Conservation (phyloP, 164 flowering plant genomes). For the Stephania cephalantha region DNA sequence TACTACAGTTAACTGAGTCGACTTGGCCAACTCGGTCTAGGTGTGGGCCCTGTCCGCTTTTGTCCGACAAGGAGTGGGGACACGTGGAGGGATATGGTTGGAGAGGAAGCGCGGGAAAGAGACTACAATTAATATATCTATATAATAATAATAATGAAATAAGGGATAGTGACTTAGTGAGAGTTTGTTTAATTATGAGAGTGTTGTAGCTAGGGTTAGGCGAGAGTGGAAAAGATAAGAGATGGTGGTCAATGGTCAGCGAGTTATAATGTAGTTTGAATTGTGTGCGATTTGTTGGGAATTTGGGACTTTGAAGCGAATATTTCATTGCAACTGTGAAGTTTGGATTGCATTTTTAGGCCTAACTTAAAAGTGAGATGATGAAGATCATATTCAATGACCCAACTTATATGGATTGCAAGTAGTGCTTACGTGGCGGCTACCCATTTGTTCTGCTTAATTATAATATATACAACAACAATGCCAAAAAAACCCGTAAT, state of each 20-base stretch:
- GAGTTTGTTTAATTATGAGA: no score
- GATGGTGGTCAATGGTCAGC: not conserved
- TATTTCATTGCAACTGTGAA: not conserved
- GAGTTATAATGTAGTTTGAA: no score
- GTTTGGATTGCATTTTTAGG: not conserved
- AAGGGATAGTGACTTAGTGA: not conserved
- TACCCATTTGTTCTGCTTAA: not conserved
- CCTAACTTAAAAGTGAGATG: not conserved
- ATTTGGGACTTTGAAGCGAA: not conserved
- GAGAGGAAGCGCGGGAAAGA: not conserved
- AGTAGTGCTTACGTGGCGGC: not conserved
- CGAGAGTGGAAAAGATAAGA: not conserved
- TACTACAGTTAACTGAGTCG: not conserved
- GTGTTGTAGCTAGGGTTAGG: not conserved
- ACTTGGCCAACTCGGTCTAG: not conserved
- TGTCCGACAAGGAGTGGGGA: not conserved
- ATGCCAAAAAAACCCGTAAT: no score
- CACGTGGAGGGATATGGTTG: not conserved
- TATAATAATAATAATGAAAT: not conserved
- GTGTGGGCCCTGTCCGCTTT: not conserved
- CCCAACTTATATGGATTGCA: not conserved
- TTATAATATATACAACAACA: no score
- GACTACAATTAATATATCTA: not conserved
- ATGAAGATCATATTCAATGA: not conserved
- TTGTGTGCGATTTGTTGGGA: not conserved